These are phyloP conservation scores for Serendipita vermifera DNA, from an alignment of 768 basidiomycete species.

Conservation along the genomic window DNA sequence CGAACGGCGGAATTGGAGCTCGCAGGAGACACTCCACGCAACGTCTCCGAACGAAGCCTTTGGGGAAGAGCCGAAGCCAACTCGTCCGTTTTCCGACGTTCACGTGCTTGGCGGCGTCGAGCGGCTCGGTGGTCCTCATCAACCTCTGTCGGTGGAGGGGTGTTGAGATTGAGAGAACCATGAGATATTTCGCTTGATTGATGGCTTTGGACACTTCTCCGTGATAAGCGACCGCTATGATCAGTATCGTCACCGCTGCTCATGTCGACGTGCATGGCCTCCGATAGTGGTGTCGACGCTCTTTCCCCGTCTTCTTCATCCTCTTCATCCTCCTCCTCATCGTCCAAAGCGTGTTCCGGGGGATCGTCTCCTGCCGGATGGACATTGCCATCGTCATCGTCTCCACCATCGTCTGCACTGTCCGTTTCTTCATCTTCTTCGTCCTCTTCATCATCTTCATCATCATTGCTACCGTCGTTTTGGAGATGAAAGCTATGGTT, in stretches of 20 bases:
- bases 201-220: not conserved
- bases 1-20: not conserved
- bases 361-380: too few relatives aligned
- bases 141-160: slow-evolving; percentile 4
- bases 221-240: slow-evolving; percentile 3
- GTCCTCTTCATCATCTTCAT: not conserved
- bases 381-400: not conserved
- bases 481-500: not conserved
- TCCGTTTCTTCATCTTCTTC: not conserved
- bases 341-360: not conserved
- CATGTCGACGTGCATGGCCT: not conserved
- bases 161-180: not conserved
- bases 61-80: not conserved
- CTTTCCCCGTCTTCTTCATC: not conserved
- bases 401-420: not conserved
- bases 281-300: not conserved
- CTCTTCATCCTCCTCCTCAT: not conserved
- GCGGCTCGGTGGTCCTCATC: slow-evolving; percentile 2
- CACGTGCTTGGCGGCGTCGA: not conserved
- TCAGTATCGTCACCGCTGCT: not conserved
- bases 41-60: slow-evolving; percentile 2
- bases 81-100: not conserved
- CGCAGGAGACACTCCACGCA: slow-evolving; percentile 6
- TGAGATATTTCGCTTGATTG: not conserved
- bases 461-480: not conserved